Evolutionary conservation across 2,329 filamentous ascomycete genomes (phyloP).

Genomic region (Fusarium duplospermum): DNA sequence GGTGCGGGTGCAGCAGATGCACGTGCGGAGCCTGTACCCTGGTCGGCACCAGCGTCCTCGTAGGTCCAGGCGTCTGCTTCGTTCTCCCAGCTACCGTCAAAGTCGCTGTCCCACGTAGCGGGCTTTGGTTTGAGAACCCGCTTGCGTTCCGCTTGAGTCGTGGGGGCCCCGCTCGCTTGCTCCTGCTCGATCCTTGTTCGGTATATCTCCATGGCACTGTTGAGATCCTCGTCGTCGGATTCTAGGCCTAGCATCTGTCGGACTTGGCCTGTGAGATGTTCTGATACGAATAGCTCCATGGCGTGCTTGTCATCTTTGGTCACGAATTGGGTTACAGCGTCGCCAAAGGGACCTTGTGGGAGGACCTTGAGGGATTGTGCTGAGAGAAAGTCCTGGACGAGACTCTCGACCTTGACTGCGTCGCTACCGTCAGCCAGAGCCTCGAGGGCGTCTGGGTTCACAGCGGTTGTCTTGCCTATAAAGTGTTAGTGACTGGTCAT

Average conservation of each 20-base stretch:
- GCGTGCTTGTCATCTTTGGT: conserved; percentile 95
- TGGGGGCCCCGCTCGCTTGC: conserved; percentile 71
- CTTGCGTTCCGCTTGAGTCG: conserved; percentile 54
- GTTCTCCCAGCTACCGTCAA: conserved; percentile 88
- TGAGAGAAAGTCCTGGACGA: conserved; percentile 88
- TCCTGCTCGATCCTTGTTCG: conserved; percentile 76
- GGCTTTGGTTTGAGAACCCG: conserved; percentile 77
- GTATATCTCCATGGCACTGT: conserved; percentile 78
- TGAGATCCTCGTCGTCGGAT: conserved; percentile 73
- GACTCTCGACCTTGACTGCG: conserved; percentile 85
- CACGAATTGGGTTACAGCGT: conserved; percentile 92
- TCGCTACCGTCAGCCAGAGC: conserved; percentile 65
- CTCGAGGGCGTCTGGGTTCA: conserved; percentile 72
- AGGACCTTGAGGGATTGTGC: conserved; percentile 93
- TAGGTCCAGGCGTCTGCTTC: conserved; percentile 70
- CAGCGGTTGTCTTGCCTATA: conserved; percentile 50
- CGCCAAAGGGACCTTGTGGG: conserved; percentile 90
- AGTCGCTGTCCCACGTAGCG: conserved; percentile 86
- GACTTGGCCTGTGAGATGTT: conserved; percentile 77
- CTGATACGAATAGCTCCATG: conserved; percentile 83
- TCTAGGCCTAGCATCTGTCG: conserved; percentile 76
- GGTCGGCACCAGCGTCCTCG: conserved; percentile 37
- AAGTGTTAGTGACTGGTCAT: conserved; percentile 7
- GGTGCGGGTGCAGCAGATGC: conserved; percentile 15
- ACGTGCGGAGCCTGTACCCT: conserved; percentile 17